A percentile compares a stretch with the other conserved stretches of the same genome.
These are phyloP conservation scores for Curvularia verruculosa DNA, from an alignment of 2,329 filamentous ascomycete species.

Conservation along the genomic window DNA sequence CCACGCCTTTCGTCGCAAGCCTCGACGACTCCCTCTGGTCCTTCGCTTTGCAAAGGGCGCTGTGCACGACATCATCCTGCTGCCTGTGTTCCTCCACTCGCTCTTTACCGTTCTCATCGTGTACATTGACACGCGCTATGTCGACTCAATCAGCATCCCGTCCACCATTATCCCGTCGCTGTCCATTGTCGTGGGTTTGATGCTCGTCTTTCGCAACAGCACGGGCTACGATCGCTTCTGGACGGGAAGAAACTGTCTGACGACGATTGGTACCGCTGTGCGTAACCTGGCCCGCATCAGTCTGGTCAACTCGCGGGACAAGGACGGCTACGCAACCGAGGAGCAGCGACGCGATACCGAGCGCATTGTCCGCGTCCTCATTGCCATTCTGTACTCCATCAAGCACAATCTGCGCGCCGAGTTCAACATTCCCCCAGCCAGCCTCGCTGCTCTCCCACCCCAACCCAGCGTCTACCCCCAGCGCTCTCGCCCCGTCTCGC, in stretches of 20 bases:
- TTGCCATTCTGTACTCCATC: conserved; percentile 67
- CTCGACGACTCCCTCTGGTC: conserved; percentile 65
- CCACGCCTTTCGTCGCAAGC: conserved; percentile 54
- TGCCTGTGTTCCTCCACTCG: conserved; percentile 64
- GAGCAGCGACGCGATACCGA: conserved; percentile 64
- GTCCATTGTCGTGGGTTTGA: conserved; percentile 69
- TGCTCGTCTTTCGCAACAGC: conserved; percentile 71
- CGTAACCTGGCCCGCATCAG: conserved; percentile 65
- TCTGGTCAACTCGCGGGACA: conserved; percentile 54
- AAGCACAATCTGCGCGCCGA: conserved; percentile 70
- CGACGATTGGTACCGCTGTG: conserved; percentile 62
- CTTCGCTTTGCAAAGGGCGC: conserved; percentile 69
- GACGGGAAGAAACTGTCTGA: conserved; percentile 64
- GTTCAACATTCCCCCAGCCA: conserved; percentile 56
- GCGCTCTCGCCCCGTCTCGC: conserved; percentile 23
- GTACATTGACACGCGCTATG: conserved; percentile 60
- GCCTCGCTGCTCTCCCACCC: conserved; percentile 29
- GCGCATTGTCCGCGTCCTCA: conserved; percentile 62
- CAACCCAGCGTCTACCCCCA: conserved; percentile 22
- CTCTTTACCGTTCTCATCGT: conserved; percentile 65
- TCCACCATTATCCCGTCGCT: conserved; percentile 66
- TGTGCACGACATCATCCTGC: conserved; percentile 63
- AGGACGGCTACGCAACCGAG: conserved; percentile 28
- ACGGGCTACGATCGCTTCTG: conserved; percentile 70
- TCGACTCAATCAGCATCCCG: conserved; percentile 61